These are phyloP conservation scores for Saussurea involucrata DNA, from an alignment of 129 eudicot species.

Conservation along the genomic window DNA sequence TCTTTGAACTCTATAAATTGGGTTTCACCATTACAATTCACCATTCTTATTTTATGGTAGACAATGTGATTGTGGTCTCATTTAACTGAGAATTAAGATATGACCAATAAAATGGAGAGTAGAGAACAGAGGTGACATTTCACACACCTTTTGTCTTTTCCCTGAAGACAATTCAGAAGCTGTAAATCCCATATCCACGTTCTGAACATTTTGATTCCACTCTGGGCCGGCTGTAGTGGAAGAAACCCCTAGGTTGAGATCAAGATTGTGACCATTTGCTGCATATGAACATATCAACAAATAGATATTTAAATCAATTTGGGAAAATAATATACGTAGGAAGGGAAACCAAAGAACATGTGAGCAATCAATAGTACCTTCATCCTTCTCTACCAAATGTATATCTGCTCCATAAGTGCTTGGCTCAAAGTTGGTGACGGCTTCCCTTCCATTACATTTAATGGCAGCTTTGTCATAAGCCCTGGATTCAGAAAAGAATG, in stretches of 20 bases:
- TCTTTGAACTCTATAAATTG: not conserved
- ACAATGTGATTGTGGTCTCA: not conserved
- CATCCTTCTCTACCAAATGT: constrained; percentile 24
- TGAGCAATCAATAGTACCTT: constrained; percentile 38
- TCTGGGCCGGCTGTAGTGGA: constrained; percentile 40
- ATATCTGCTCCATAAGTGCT: constrained; percentile 36
- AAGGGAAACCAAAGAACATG: constrained; percentile 1
- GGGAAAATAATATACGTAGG: not conserved
- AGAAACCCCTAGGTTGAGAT: constrained; percentile 73
- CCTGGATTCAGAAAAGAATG: constrained; percentile 48
- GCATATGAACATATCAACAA: constrained; percentile 16
- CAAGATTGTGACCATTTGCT: constrained; percentile 60
- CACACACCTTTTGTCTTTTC: constrained; percentile 54
- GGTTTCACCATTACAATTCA: not conserved
- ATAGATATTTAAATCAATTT: not conserved
- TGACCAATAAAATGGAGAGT: not conserved
- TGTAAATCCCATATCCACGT: constrained; percentile 26
- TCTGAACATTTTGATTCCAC: constrained; percentile 25
- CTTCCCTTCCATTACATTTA: constrained; percentile 56
- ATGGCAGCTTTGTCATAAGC: constrained; percentile 81
- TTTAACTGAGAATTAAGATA: not conserved
- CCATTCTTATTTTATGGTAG: not conserved
- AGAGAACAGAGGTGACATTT: not conserved
- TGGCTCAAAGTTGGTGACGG: constrained; percentile 71
- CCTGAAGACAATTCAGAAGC: constrained; percentile 29